Evolutionary conservation across 176 grass and related monocot species (phyloP).

Genomic region (Carex kokanica): DNA sequence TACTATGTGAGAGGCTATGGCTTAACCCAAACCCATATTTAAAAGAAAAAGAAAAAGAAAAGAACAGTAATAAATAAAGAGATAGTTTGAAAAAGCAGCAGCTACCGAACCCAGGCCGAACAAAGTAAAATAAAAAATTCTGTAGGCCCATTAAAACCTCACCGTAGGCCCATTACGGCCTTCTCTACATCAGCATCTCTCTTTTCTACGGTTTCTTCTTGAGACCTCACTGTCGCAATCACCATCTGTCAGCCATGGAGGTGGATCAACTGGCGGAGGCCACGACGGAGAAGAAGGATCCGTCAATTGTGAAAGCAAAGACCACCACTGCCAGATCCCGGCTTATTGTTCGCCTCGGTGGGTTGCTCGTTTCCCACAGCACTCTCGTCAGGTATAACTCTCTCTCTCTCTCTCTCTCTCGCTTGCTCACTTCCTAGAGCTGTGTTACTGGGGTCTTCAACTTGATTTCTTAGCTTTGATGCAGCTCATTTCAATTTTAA

Average conservation of each 20-base stretch:
- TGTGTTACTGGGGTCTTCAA: background rate
- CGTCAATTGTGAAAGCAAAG: background rate
- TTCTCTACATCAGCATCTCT: background rate
- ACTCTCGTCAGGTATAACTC: slow-evolving; percentile 59
- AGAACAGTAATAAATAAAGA: no score
- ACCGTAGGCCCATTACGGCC: background rate
- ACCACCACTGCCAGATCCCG: slow-evolving; percentile 37
- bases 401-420: slow-evolving; percentile 18
- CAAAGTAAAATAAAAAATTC: background rate
- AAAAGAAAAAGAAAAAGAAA: no score
- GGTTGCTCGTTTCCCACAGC: slow-evolving; percentile 75
- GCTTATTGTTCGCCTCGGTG: slow-evolving; percentile 77
- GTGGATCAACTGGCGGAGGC: background rate
- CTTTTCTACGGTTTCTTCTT: no score
- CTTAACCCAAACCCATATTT: no score
- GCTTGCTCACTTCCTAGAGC: background rate
- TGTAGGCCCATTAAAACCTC: background rate
- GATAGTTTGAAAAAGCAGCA: no score
- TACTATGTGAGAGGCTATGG: no score
- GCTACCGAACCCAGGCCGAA: background rate
- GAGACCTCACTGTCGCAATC: background rate
- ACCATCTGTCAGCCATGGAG: background rate
- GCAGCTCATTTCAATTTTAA: background rate
- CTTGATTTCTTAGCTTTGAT: background rate
- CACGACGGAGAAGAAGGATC: background rate